phyloP scores from a whole-genome alignment of 2,329 filamentous ascomycete genomes.

The Arthrobotrys iridis region DNA sequence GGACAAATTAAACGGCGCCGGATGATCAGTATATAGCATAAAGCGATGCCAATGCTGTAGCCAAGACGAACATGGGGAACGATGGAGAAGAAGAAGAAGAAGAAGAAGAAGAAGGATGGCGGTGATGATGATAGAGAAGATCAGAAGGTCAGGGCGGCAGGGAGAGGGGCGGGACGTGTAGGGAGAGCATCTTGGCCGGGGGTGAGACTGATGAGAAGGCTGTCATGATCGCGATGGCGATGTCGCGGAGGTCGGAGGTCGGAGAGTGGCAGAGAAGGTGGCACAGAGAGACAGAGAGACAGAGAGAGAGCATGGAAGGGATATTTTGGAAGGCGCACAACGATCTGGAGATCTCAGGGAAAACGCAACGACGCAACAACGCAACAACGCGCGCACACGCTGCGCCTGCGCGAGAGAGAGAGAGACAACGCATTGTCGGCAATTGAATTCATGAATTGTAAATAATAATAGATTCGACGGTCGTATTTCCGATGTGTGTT shows the following conservation, averaged over 20 bases:
- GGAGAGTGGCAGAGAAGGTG: neutral
- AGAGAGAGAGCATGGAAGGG: neutral
- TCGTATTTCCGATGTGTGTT: too few relatives aligned
- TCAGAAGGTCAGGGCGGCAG: slow-evolving; percentile 11
- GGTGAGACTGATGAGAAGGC: slow-evolving; percentile 19
- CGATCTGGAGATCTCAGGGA: too few relatives aligned
- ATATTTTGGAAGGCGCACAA: slow-evolving; percentile 1
- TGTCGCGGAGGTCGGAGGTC: neutral
- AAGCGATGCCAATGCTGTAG: neutral
- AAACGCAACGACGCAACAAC: slow-evolving; percentile 10
- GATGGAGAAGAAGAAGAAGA: too few relatives aligned
- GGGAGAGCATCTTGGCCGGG: neutral
- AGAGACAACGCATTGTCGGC: too few relatives aligned
- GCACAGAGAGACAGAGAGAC: neutral
- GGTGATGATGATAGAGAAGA: too few relatives aligned
- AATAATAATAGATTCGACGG: too few relatives aligned
- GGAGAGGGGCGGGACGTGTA: neutral
- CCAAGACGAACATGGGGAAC: too few relatives aligned
- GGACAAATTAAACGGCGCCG: slow-evolving; percentile 33
- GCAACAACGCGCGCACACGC: neutral
- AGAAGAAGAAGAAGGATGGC: too few relatives aligned
- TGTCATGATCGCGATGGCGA: slow-evolving; percentile 10
- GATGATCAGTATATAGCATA: neutral
- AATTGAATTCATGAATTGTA: too few relatives aligned
- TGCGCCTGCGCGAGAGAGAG: neutral